Conservation (phyloP, 257 asterid genomes). For the Fraxinus americana region DNA sequence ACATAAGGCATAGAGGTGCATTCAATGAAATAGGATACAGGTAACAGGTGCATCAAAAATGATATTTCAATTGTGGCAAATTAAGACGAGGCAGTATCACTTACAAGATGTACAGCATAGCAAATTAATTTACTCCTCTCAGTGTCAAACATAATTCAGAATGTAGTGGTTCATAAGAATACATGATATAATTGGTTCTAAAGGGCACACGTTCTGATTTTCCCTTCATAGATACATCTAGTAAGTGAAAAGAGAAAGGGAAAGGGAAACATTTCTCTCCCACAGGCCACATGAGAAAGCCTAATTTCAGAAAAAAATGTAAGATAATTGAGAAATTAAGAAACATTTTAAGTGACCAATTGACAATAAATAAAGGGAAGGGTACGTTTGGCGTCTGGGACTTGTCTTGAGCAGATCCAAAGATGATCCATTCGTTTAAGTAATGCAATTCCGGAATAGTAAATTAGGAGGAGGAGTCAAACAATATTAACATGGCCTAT, state of each 20-base stretch:
- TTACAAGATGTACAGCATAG: not conserved
- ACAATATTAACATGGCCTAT: too few species aligned
- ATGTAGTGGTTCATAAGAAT: not conserved
- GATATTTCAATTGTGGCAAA: too few species aligned
- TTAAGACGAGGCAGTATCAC: too few species aligned
- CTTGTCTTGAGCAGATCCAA: not conserved
- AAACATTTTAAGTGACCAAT: not conserved
- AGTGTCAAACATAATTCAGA: not conserved
- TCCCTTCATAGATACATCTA: not conserved
- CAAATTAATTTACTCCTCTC: not conserved
- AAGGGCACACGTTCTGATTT: not conserved
- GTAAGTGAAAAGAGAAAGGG: not conserved
- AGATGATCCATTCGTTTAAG: not conserved
- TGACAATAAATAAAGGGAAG: not conserved
- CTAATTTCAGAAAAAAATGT: not conserved
- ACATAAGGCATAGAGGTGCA: not conserved
- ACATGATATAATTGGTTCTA: slow-evolving; percentile 3
- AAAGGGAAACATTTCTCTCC: not conserved
- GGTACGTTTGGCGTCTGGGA: not conserved
- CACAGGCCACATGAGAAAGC: not conserved
- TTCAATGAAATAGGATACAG: not conserved
- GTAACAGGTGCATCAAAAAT: too few species aligned
- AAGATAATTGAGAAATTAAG: not conserved
- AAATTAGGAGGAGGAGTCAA: too few species aligned
- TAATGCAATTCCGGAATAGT: not conserved